A percentile compares a stretch with the other conserved stretches of the same genome.
Evolutionary conservation across 331 rosid species (phyloP).

Genomic region (Erythrophleum ivorense): DNA sequence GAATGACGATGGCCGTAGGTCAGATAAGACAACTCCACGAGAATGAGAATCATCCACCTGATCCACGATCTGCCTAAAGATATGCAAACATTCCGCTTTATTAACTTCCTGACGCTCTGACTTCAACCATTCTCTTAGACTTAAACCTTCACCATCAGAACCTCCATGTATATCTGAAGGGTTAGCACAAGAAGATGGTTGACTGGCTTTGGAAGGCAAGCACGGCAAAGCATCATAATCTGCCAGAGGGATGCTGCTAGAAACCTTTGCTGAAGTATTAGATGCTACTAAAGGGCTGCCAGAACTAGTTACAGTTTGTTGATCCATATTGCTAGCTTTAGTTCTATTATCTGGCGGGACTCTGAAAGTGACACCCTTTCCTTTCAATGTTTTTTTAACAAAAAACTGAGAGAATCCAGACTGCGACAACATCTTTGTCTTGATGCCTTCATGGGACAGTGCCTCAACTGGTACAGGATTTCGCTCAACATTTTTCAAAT

Average conservation of each 20-base stretch:
- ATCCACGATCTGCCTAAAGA: slow-evolving; percentile 72
- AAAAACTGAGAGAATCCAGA: slow-evolving; percentile 80
- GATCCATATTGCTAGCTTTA: too few relatives aligned
- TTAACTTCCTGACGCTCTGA: slow-evolving; percentile 47
- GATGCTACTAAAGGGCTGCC: slow-evolving; percentile 45
- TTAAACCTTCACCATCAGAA: slow-evolving; percentile 60
- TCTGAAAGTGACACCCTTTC: slow-evolving; percentile 68
- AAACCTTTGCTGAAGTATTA: slow-evolving; percentile 45
- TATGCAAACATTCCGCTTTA: slow-evolving; percentile 61
- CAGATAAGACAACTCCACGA: slow-evolving; percentile 65
- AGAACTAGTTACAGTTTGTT: too few relatives aligned
- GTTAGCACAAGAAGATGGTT: slow-evolving; percentile 41
- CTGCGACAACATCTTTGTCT: slow-evolving; percentile 79
- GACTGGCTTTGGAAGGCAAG: slow-evolving; percentile 44
- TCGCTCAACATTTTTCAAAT: slow-evolving; percentile 49
- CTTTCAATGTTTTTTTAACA: slow-evolving; percentile 71
- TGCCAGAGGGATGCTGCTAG: slow-evolving; percentile 39
- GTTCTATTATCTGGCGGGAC: too few relatives aligned
- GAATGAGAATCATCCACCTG: slow-evolving; percentile 67
- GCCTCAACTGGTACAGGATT: slow-evolving; percentile 47
- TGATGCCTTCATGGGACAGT: slow-evolving; percentile 58
- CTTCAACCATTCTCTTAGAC: slow-evolving; percentile 83
- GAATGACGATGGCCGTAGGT: slow-evolving; percentile 69
- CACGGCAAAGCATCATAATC: slow-evolving; percentile 44
- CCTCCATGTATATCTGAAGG: slow-evolving; percentile 36